Evolutionary conservation across 768 basidiomycete genomes (phyloP).

Genomic region (Pleurotus pulmonarius): DNA sequence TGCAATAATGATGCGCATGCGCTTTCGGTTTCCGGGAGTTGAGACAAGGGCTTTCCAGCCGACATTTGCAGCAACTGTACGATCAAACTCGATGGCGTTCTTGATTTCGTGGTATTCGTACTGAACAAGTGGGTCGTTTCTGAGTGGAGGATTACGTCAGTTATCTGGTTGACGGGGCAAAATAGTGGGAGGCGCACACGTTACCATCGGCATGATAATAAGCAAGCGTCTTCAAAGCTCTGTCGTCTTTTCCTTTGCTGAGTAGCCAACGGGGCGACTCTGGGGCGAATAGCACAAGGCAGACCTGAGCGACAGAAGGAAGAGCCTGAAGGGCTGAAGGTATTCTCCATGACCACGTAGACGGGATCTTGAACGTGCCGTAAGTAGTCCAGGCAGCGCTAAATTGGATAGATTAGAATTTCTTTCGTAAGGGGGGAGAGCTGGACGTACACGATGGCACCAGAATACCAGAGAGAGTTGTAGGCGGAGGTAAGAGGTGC

Average conservation of each 20-base stretch:
- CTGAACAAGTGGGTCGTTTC: constrained; percentile 61
- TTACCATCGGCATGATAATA: constrained; percentile 84
- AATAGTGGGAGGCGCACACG: constrained; percentile 26
- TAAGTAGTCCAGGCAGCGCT: constrained; percentile 82
- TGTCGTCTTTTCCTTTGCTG: constrained; percentile 65
- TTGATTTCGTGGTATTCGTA: constrained; percentile 83
- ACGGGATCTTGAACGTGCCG: constrained; percentile 68
- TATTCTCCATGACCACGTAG: constrained; percentile 79
- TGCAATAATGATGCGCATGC: constrained; percentile 73
- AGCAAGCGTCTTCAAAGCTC: constrained; percentile 67
- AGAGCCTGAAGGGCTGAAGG: constrained; percentile 73
- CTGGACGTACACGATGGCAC: constrained; percentile 64
- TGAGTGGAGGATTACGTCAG: constrained; percentile 19
- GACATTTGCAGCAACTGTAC: constrained; percentile 52
- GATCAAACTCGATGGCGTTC: constrained; percentile 69
- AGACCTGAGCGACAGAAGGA: constrained; percentile 65
- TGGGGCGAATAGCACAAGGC: constrained; percentile 64
- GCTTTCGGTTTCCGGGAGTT: constrained; percentile 69
- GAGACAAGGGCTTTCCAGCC: constrained; percentile 68
- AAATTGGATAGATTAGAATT: background rate
- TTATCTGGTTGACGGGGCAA: background rate
- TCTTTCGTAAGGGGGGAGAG: background rate
- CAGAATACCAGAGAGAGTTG: constrained; percentile 86
- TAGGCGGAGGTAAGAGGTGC: constrained; percentile 74
- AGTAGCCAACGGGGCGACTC: constrained; percentile 86